Conservation (phyloP, 2,329 filamentous ascomycete genomes). For the Pyrenochaeta sp. region DNA sequence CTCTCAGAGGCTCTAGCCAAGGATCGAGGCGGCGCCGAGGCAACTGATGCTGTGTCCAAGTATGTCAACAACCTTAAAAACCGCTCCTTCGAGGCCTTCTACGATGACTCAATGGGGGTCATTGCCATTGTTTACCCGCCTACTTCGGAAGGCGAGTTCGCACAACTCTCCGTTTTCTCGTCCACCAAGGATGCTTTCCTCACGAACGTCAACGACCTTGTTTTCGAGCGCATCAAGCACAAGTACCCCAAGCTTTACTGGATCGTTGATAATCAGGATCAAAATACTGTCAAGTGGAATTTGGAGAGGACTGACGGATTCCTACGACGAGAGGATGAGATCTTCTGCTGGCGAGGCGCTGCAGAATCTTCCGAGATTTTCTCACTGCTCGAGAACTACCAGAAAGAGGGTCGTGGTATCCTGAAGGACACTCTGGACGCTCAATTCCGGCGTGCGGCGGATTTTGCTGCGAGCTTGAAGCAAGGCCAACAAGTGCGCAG, state of each 20-base stretch:
- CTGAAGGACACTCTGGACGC: conserved; percentile 88
- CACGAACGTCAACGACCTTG: conserved; percentile 92
- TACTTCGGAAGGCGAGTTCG: conserved; percentile 69
- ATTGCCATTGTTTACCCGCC: conserved; percentile 87
- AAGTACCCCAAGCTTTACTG: conserved; percentile 90
- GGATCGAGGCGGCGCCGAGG: conserved; percentile 82
- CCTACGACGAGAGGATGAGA: conserved; percentile 82
- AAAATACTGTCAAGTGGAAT: conserved; percentile 93
- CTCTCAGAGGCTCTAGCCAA: conserved; percentile 84
- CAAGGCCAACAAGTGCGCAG: conserved; percentile 69
- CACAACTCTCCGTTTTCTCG: conserved; percentile 87
- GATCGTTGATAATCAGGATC: conserved; percentile 96
- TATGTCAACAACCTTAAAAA: conserved; percentile 81
- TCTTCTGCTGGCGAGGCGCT: conserved; percentile 96
- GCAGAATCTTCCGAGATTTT: conserved; percentile 82
- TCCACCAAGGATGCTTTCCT: conserved; percentile 96
- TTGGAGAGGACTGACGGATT: conserved; percentile 96
- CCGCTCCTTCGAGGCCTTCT: conserved; percentile 89
- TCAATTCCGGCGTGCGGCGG: conserved; percentile 79
- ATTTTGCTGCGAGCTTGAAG: conserved; percentile 69
- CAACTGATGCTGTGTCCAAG: conserved; percentile 81
- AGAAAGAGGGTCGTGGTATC: conserved; percentile 82
- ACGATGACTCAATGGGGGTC: conserved; percentile 91
- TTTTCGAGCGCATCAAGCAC: conserved; percentile 92
- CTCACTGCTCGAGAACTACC: conserved; percentile 84